Conservation (phyloP, 768 basidiomycete genomes). For the Cystofilobasidium bisporidii region DNA sequence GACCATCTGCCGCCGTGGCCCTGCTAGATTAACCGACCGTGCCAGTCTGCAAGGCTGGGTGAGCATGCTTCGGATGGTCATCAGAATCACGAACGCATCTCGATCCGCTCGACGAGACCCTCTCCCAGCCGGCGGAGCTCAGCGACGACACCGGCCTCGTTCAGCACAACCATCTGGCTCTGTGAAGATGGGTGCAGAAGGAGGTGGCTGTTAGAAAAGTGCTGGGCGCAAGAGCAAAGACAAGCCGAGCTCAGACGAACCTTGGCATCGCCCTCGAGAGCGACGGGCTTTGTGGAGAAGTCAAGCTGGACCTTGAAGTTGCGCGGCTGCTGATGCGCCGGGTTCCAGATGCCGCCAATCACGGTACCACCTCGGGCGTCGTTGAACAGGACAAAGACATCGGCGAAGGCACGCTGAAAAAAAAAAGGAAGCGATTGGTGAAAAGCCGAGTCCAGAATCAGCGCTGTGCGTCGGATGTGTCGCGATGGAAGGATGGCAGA, state of each 20-base stretch:
- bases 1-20: no score
- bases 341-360: conserved; percentile 82
- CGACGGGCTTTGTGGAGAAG: conserved; percentile 59
- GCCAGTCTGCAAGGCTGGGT: no score
- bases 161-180: conserved; percentile 56
- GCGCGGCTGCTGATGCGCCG: conserved; percentile 43
- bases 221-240: no score
- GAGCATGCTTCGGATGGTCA: no score
- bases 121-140: conserved; percentile 70
- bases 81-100: conserved; percentile 16
- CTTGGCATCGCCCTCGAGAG: conserved; percentile 37
- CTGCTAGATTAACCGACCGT: no score
- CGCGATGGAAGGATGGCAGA: no score
- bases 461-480: no score
- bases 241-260: no score
- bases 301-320: conserved; percentile 73
- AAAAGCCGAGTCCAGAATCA: no score
- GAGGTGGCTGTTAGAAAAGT: no score
- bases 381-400: conserved; percentile 72
- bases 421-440: no score
- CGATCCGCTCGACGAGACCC: conserved; percentile 50
- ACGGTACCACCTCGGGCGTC: conserved; percentile 68
- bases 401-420: conserved; percentile 63
- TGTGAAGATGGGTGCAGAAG: no score
- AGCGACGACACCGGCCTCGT: conserved; percentile 55